Evolutionary conservation across 495 filamentous ascomycete species (phyloP), one percentile per base, ranked within the genome.

Genomic region (Neurospora sublineolata): DNA sequence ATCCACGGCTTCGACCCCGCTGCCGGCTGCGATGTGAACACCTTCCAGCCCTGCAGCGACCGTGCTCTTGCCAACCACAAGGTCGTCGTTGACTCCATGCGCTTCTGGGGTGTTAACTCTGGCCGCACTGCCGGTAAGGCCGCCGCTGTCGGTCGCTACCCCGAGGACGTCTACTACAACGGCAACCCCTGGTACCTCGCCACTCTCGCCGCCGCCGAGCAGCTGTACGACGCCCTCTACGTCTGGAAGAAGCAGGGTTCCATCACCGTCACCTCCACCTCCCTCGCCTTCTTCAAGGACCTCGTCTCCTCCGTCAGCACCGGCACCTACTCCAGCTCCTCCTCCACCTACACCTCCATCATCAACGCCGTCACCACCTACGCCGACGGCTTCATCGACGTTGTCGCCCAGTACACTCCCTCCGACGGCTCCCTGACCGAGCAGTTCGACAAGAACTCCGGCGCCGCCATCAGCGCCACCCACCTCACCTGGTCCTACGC

Each of bases 401-500:
- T 90, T 70, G 86, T 86, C 38, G 78, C 80, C 44, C 74, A 84
- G 73, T 87, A 83, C 80, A 85, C 76, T 37, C 80, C 68, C 37
- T 60, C 81, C 27, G 84, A 86, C 72, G 90, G 90, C 23, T 83
- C 84, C 8, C 71, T 91, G 14, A 78, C 86, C 12, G 90, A 92
- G 77, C 89, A 92, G 74, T 91, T 82, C 73, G 81, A 84, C 76
- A 84, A 83, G 71, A 76, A 79, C 58, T 79, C 77, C 69, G 89
- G 89, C 58, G 69, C 72, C 0, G 85, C 84, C 11, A 72, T 87
- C n/a, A 88, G 87, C 1, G 90, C 89, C 10, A 72, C 80, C 12
- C 83, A 91, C 75, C 81, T 92, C 18, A 92, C 90, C 18, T 92
- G 90, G 90, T 91, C 87, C 14, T 90, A 88, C 75, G 86, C 87